Evolutionary conservation across 2,329 filamentous ascomycete genomes (phyloP).

Genomic region (Exophiala phaeomuriformis): DNA sequence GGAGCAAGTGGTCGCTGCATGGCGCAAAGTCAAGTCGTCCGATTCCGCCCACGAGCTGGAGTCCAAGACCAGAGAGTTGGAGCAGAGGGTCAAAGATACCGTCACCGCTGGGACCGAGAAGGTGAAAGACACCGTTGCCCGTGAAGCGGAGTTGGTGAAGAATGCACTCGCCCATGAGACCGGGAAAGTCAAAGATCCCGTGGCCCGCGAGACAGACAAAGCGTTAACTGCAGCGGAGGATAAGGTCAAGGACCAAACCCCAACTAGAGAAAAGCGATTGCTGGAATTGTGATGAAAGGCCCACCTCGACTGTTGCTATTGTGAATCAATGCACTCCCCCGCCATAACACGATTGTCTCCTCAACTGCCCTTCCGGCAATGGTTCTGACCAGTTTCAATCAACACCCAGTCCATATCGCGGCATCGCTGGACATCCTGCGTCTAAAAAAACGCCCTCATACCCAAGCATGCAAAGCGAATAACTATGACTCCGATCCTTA

Average conservation of each 20-base stretch:
- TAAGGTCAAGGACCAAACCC: constrained; percentile 6
- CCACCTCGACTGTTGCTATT: no score
- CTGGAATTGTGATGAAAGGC: constrained; percentile 13
- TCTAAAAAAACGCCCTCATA: no score
- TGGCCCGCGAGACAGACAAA: background rate
- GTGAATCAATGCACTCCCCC: no score
- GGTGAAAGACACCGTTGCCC: constrained; percentile 4
- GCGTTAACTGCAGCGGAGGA: background rate
- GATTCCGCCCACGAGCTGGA: constrained; percentile 18
- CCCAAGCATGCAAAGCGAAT: no score
- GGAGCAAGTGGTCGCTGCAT: constrained; percentile 16
- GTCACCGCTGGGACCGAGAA: constrained; percentile 1
- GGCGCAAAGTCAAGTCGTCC: constrained; percentile 11
- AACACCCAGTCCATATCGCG: no score
- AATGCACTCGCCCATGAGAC: background rate
- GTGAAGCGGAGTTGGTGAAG: constrained; percentile 1
- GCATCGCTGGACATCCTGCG: no score
- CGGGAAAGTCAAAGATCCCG: constrained; percentile 6
- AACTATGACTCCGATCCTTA: no score
- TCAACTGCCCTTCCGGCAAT: no score
- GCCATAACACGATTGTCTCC: no score
- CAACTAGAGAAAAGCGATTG: constrained; percentile 9
- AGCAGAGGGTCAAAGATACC: constrained; percentile 11
- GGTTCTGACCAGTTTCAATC: no score
- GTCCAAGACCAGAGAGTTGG: constrained; percentile 12